Evolutionary conservation across 495 filamentous ascomycete species (phyloP).

Genomic region (Neurospora cerealis): DNA sequence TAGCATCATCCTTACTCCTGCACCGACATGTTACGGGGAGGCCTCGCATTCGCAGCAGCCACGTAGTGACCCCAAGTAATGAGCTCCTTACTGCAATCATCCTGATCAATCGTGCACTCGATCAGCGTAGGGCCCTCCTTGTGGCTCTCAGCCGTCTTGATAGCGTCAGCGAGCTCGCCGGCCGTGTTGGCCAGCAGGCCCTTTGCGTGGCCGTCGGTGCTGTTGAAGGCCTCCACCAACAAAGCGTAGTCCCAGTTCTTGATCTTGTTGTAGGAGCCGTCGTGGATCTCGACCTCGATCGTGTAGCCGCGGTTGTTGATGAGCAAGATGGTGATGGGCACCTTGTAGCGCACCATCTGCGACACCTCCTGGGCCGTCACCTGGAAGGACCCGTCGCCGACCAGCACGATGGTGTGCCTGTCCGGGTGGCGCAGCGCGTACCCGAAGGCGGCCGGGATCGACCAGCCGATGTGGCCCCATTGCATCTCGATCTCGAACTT

Average conservation of each 20-base stretch:
- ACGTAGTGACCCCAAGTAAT: slow-evolving; percentile 21
- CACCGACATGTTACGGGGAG: slow-evolving; percentile 3
- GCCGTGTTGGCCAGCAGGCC: slow-evolving; percentile 10
- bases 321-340: slow-evolving; percentile 18
- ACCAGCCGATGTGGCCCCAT: slow-evolving; percentile 23
- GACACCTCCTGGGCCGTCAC: slow-evolving; percentile 21
- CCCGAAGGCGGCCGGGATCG: slow-evolving; percentile 16
- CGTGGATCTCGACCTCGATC: slow-evolving; percentile 43
- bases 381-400: slow-evolving; percentile 23
- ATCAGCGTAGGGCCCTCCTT: slow-evolving; percentile 14
- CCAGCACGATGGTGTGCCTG: slow-evolving; percentile 10
- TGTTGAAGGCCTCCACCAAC: slow-evolving; percentile 14
- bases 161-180: slow-evolving; percentile 11
- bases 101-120: slow-evolving; percentile 18
- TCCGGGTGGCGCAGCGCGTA: slow-evolving; percentile 13
- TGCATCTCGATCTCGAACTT: slow-evolving; percentile 23
- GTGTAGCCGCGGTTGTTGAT: slow-evolving; percentile 44
- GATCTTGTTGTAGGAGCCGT: slow-evolving; percentile 20
- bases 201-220: slow-evolving; percentile 10
- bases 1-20: not conserved
- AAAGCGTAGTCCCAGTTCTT: slow-evolving; percentile 18
- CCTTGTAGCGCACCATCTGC: slow-evolving; percentile 20
- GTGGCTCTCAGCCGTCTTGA: slow-evolving; percentile 1
- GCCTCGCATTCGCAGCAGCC: slow-evolving; percentile 15
- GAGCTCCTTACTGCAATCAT: slow-evolving; percentile 17